phyloP scores from a whole-genome alignment of 352 stramenopile species.

The Thalassiosira hispida region DNA sequence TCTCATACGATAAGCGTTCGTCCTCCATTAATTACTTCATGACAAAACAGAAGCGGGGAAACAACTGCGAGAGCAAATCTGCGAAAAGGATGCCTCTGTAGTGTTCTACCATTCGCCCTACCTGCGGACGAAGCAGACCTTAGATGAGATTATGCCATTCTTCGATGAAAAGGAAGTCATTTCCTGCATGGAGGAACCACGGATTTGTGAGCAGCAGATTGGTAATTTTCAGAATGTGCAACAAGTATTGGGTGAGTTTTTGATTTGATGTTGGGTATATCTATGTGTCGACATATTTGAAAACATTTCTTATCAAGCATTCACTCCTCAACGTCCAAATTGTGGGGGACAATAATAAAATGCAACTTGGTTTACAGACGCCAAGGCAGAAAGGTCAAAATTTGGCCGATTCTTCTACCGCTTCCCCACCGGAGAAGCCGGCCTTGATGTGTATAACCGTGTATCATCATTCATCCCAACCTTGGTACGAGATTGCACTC shows the following conservation, averaged over 20 bases:
- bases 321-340: not conserved
- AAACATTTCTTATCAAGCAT: too few species aligned
- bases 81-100: constrained; percentile 34
- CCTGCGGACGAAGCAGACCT: constrained; percentile 49
- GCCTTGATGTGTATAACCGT: constrained; percentile 87
- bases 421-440: constrained; percentile 85
- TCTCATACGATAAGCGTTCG: not conserved
- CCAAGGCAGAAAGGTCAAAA: constrained; percentile 77
- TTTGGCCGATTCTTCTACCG: constrained; percentile 88
- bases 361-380: constrained; percentile 14
- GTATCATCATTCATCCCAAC: constrained; percentile 81
- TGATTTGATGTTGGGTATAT: too few species aligned
- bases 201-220: constrained; percentile 85
- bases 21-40: not conserved
- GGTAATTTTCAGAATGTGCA: constrained; percentile 88
- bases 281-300: too few species aligned
- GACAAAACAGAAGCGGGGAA: constrained; percentile 27
- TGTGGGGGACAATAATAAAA: not conserved
- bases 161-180: constrained; percentile 45
- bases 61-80: constrained; percentile 36
- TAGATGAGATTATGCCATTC: constrained; percentile 39
- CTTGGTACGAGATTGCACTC: constrained; percentile 66
- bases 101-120: constrained; percentile 67
- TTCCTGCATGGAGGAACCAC: constrained; percentile 63
- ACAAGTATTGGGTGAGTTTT: constrained; percentile 60